Conservation (phyloP, 202 grass and related monocot species). For the Eragrostis tef region DNA sequence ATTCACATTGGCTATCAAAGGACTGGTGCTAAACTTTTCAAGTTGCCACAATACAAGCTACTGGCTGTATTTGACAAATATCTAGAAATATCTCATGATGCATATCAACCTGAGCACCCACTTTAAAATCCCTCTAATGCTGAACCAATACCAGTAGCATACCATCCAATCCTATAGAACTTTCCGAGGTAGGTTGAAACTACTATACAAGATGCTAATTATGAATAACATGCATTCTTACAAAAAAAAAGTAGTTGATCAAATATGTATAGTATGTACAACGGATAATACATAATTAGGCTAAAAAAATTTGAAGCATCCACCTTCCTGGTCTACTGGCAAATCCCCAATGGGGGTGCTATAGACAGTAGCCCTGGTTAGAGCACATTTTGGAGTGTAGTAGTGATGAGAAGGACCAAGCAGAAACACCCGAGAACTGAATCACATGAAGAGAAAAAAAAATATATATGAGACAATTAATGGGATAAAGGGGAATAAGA, state of each 20-base stretch:
- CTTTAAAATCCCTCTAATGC: neutral
- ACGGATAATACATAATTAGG: neutral
- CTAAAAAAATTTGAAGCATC: constrained; percentile 24
- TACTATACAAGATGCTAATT: neutral
- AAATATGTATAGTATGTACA: constrained; percentile 15
- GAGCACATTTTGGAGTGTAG: constrained; percentile 93
- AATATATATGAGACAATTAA: constrained; percentile 8
- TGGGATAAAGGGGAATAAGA: constrained; percentile 1
- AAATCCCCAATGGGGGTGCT: constrained; percentile 87
- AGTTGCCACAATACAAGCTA: neutral
- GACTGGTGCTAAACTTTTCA: neutral
- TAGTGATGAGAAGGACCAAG: constrained; percentile 97
- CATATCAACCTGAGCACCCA: neutral
- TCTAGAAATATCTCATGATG: neutral
- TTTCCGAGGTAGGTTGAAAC: neutral
- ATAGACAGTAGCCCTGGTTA: constrained; percentile 78
- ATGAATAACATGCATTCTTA: neutral
- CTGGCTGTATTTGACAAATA: neutral
- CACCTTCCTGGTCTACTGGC: constrained; percentile 92
- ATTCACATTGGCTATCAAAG: neutral
- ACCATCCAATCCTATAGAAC: neutral
- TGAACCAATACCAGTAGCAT: neutral
- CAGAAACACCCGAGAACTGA: constrained; percentile 92
- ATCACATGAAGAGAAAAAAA: constrained; percentile 30
- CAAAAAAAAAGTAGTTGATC: neutral